Conservation (phyloP, 2,329 filamentous ascomycete genomes). For the Fonsecaea pugnacius region DNA sequence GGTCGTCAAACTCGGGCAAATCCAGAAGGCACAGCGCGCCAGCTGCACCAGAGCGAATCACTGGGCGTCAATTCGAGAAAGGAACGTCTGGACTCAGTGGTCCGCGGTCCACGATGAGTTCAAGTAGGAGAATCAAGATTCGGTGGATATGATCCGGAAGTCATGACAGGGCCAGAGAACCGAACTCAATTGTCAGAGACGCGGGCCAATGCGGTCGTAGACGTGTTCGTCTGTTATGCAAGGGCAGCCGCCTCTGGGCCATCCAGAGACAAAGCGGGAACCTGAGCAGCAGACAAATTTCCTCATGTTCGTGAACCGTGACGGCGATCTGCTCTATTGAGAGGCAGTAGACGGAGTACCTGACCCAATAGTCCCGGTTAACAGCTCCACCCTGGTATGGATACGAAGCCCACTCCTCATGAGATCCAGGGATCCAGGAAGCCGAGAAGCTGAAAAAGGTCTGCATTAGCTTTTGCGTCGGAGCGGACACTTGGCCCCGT, state of each 20-base stretch:
- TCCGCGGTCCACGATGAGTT: constrained; percentile 14
- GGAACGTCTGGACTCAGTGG: constrained; percentile 17
- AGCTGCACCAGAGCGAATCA: constrained; percentile 4
- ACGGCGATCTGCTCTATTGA: constrained; percentile 34
- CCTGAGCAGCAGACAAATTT: constrained; percentile 29
- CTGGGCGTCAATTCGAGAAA: constrained; percentile 14
- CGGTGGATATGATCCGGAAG: constrained; percentile 14
- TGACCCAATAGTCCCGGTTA: constrained; percentile 33
- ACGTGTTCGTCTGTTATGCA: constrained; percentile 26
- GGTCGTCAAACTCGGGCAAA: constrained; percentile 8
- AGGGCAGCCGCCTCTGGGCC: constrained; percentile 19
- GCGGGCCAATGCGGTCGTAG: constrained; percentile 11
- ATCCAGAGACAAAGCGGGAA: constrained; percentile 22
- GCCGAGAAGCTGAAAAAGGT: constrained; percentile 30
- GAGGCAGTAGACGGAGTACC: constrained; percentile 30
- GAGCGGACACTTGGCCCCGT: constrained; percentile 35
- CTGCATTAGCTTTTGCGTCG: constrained; percentile 33
- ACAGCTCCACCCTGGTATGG: constrained; percentile 29
- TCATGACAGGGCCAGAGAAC: constrained; percentile 7
- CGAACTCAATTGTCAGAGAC: constrained; percentile 7
- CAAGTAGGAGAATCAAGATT: constrained; percentile 15
- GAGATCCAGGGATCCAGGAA: constrained; percentile 31
- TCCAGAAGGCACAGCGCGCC: constrained; percentile 12
- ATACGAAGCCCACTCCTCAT: constrained; percentile 19
- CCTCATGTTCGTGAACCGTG: constrained; percentile 34